Base-by-base conservation (phyloP, 2,329 filamentous ascomycete species). In the Bipolaris victoriae region DNA sequence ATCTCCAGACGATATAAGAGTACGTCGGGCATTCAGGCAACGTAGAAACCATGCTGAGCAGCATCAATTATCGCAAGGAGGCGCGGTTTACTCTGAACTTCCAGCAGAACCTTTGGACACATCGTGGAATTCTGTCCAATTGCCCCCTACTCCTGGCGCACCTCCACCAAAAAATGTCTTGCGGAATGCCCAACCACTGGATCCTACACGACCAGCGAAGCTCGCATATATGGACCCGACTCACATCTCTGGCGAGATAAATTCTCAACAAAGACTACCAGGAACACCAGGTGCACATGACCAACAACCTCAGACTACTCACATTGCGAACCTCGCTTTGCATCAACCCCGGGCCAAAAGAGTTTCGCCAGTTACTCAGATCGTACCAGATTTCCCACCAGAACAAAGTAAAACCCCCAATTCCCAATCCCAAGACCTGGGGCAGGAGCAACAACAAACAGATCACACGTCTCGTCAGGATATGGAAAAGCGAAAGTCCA, bases 381-480 rank as follows among this genome's bases (percentile, higher is more conserved):
- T 58, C 22, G 29, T 57, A 22, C 60, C 49, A 45, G 45, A 49
- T 43, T 58, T 53, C 20, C 33, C 40, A 24, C 65, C 62, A 36
- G 41, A 52, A 36, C 20, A 52, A 40, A 54, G 51, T 24, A 51
- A 58, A 33, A 45, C 50, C 44, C 64, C 62, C 33, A 61, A 65
- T 36, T 46, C 58, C 49, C 64, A 65, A 24, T 55, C 54, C 46
- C 61, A 62, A 39, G 54, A 53, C 26, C 57, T 63, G 41, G 57
- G 54, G 4, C 64, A 71, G 41, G 69, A 68, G 68, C 66, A 64
- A 37, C 67, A 58, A 20, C 67, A 76, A 40, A 65, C 72, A 18
- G 75, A 77, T 36, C 61, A 70, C 55, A 77, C 81, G 13, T 77
- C 77, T 33, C 70, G 77, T 1, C 78, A 79, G 16, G 72, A 72